Percentiles rank a stretch among this genome's conserved stretches.
Evolutionary conservation across 768 basidiomycete genomes (phyloP).

Genomic region (Peribolospora kevripleyi): DNA sequence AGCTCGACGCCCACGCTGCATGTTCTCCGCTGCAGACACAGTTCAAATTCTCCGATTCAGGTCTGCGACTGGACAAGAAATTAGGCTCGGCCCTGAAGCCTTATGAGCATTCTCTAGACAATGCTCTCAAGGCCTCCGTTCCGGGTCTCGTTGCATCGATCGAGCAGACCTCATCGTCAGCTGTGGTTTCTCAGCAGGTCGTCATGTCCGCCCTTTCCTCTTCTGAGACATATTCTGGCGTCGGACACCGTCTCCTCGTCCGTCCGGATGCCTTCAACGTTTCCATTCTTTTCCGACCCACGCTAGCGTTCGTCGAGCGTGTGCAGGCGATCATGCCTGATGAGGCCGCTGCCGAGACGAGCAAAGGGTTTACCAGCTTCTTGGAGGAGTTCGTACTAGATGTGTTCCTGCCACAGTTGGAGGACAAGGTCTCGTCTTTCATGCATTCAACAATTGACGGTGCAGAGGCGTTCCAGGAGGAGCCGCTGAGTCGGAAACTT

Average conservation of each 20-base stretch:
- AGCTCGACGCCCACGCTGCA: background rate
- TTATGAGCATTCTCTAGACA: slow-evolving; percentile 65
- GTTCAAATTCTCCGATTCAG: slow-evolving; percentile 73
- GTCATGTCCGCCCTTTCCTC: slow-evolving; percentile 33
- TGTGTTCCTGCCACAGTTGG: slow-evolving; percentile 78
- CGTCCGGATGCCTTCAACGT: slow-evolving; percentile 86
- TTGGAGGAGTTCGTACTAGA: slow-evolving; percentile 46
- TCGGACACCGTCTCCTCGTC: slow-evolving; percentile 59
- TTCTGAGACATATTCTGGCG: slow-evolving; percentile 18
- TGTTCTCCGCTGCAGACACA: slow-evolving; percentile 30
- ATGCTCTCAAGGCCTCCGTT: slow-evolving; percentile 65
- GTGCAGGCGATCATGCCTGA: slow-evolving; percentile 43
- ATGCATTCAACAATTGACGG: slow-evolving; percentile 67
- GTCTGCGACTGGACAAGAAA: slow-evolving; percentile 31
- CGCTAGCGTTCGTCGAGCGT: slow-evolving; percentile 54
- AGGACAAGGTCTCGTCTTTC: slow-evolving; percentile 68
- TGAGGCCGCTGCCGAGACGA: slow-evolving; percentile 10
- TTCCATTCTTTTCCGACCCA: slow-evolving; percentile 79
- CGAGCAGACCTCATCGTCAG: slow-evolving; percentile 27
- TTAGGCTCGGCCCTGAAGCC: slow-evolving; percentile 35
- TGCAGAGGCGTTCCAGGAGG: slow-evolving; percentile 67
- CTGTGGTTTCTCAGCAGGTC: slow-evolving; percentile 31
- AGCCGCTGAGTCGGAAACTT: slow-evolving; percentile 38
- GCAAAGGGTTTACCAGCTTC: slow-evolving; percentile 13
- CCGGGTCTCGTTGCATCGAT: slow-evolving; percentile 56